Conservation (phyloP, 1,139 yeast genomes). For the Eremothecium coryli region DNA sequence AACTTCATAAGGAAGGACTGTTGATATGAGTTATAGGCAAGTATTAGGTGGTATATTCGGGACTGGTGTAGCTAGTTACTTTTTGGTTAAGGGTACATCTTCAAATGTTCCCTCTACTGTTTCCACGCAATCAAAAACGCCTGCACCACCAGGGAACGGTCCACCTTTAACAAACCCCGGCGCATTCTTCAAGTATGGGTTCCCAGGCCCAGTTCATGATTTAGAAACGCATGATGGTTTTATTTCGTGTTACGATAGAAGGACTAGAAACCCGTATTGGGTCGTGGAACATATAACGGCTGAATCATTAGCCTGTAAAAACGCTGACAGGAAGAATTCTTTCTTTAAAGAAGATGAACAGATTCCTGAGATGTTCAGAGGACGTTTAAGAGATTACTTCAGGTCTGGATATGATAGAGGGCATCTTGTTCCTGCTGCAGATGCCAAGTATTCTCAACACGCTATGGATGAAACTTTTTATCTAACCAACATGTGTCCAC, state of each 20-base stretch:
- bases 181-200: constrained; percentile 79
- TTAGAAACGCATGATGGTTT: constrained; percentile 64
- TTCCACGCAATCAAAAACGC: not conserved
- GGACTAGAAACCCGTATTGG: constrained; percentile 83
- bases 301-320: constrained; percentile 46
- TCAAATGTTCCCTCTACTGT: not conserved
- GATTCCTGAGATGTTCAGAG: constrained; percentile 73
- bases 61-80: not conserved
- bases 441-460: constrained; percentile 76
- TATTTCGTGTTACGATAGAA: constrained; percentile 77
- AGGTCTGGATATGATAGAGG: constrained; percentile 96
- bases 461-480: constrained; percentile 95
- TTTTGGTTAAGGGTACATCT: constrained; percentile 1
- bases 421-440: constrained; percentile 97
- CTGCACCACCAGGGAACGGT: not conserved
- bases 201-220: constrained; percentile 92
- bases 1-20: too few relatives aligned
- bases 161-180: constrained; percentile 45
- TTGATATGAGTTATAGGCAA: not conserved
- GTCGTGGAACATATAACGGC: constrained; percentile 86
- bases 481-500: constrained; percentile 89
- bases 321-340: constrained; percentile 68
- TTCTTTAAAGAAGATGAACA: constrained; percentile 78
- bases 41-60: constrained; percentile 1
- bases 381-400: constrained; percentile 72